Evolutionary conservation across 208 protist species (phyloP).

Genomic region (Trypanosoma grayi): DNA sequence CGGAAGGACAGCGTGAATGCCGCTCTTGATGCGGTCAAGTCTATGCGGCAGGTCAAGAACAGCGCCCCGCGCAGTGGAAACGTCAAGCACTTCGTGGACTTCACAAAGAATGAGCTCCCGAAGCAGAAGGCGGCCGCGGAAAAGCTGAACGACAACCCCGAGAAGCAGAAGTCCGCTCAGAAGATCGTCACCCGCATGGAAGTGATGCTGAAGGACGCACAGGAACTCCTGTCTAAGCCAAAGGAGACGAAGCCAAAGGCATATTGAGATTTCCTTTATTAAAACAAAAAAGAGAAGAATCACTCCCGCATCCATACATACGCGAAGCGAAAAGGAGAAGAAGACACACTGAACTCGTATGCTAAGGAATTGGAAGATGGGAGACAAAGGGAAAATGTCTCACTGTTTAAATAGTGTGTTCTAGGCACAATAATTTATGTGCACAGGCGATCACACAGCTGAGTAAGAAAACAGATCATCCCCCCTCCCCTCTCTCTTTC

Average conservation of each 20-base stretch:
- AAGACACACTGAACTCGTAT: background rate
- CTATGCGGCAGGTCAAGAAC: constrained; percentile 55
- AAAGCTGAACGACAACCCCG: constrained; percentile 37
- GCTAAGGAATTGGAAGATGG: too few relatives aligned
- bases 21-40: constrained; percentile 30
- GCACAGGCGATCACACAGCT: too few relatives aligned
- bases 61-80: constrained; percentile 72
- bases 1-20: constrained; percentile 15
- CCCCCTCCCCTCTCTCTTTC: too few relatives aligned
- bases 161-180: constrained; percentile 34
- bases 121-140: constrained; percentile 43
- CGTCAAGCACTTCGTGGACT: constrained; percentile 73
- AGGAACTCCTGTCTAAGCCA: constrained; percentile 45
- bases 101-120: constrained; percentile 57
- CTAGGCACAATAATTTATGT: too few relatives aligned
- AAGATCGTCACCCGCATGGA: constrained; percentile 46
- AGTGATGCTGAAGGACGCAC: constrained; percentile 76
- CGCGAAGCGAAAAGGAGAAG: background rate
- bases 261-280: constrained; percentile 30
- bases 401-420: too few relatives aligned
- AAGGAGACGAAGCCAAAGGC: constrained; percentile 40
- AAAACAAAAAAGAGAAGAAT: background rate
- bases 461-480: too few relatives aligned
- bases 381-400: too few relatives aligned
- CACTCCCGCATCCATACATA: background rate